Evolutionary conservation across 345 rosid genomes (phyloP), one percentile per base, ranked within the genome.

Genomic region (Brassica rapa): DNA sequence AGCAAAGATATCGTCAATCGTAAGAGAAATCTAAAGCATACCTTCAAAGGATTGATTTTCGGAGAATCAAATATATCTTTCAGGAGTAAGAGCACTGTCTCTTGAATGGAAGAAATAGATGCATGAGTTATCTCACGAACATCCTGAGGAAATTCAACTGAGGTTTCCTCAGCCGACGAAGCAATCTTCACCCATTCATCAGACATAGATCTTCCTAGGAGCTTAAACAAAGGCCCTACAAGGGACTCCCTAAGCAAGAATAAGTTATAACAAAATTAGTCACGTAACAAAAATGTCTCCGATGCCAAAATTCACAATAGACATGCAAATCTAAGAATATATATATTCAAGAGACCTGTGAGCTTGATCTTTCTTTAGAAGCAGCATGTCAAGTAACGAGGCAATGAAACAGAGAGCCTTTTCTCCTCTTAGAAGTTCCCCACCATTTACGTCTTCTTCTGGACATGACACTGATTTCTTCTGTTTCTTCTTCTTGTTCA

Each of bases 311-410:
- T n/a, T 67, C 5, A 72, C 51, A 25, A 60, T 10, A 33, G 8
- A 62, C 19, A 59, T 39, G 72, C 55, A 66, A 71, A 53, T 60
- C 62, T 60, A 78, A 70, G 64, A 71, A 76, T 19, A 70, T 25
- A 35, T 29, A 68, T 23, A 33, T 55, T 69, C 25, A 62, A 39
- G 72, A 75, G 33, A 95, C 98, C 99, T 93, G 91, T 84, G 83
- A 76, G 83, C 74, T 30, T 89, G 83, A 76, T 90, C 90, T 77
- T 93, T 93, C 87, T 95, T 93, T 75, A 91, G 80, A 5, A 90
- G 83, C 80, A 93, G 81, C 81, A 91, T 73, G 73, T 95, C 97
- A 68, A 95, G 92, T 70, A 95, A 83, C 43, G 96, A 89, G 73
- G 88, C 80, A 67, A 95, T 80, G 39, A 86, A 90, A 70, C 62